Evolutionary conservation across 106 monocot genomes (phyloP).

Genomic region (Dioscorea dumetorum): DNA sequence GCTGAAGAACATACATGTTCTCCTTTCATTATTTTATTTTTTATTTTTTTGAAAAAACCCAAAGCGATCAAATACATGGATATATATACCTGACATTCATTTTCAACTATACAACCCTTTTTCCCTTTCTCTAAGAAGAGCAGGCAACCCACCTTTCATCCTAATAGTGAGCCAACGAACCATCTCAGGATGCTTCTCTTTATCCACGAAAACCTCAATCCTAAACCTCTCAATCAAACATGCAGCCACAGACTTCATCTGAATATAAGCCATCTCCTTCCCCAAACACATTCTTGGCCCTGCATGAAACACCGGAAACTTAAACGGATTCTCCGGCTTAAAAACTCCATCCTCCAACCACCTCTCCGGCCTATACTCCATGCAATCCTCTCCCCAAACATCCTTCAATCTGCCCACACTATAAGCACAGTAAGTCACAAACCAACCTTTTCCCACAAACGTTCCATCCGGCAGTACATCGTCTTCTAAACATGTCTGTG

Average conservation of each 20-base stretch:
- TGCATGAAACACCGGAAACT: constrained; percentile 23
- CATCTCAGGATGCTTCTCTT: constrained; percentile 12
- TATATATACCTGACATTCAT: too few species aligned
- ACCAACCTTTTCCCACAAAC: constrained; percentile 21
- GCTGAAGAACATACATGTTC: too few species aligned
- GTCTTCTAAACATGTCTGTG: background rate
- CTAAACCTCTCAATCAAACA: constrained; percentile 19
- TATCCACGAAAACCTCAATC: constrained; percentile 9
- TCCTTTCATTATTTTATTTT: too few species aligned
- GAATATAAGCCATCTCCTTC: constrained; percentile 23
- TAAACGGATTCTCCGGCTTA: constrained; percentile 7
- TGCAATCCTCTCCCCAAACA: constrained; percentile 19
- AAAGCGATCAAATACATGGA: too few species aligned
- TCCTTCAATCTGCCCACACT: constrained; percentile 18
- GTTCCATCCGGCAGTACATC: constrained; percentile 31
- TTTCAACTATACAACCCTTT: too few species aligned
- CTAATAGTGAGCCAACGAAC: constrained; percentile 25
- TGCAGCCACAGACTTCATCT: constrained; percentile 29
- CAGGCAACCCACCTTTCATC: constrained; percentile 29
- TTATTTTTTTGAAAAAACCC: too few species aligned
- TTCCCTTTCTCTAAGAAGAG: too few species aligned
- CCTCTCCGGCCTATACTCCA: constrained; percentile 20
- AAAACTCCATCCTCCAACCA: constrained; percentile 10
- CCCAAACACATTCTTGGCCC: constrained; percentile 36
- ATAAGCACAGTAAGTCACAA: constrained; percentile 22